Evolutionary conservation across 345 rosid genomes (phyloP).

Genomic region (Boechera stricta): DNA sequence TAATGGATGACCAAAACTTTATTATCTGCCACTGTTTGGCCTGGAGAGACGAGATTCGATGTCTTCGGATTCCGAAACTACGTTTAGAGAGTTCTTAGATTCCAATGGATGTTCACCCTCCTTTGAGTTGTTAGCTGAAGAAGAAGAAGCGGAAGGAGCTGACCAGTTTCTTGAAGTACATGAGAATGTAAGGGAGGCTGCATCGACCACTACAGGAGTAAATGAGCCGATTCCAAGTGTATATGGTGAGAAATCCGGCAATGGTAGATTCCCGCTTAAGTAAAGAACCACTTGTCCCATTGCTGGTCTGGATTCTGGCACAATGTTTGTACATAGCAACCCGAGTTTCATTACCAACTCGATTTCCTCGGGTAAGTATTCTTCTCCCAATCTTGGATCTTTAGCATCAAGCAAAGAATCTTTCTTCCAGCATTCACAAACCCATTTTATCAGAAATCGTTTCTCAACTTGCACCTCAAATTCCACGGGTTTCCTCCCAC

Average conservation of each 20-base stretch:
- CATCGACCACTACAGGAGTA: slow-evolving; percentile 42
- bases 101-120: slow-evolving; percentile 16
- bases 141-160: slow-evolving; percentile 26
- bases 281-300: slow-evolving; percentile 46
- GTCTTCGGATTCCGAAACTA: slow-evolving; percentile 25
- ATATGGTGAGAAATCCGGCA: slow-evolving; percentile 39
- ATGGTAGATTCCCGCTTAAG: slow-evolving; percentile 27
- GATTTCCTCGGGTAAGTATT: slow-evolving; percentile 41
- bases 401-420: slow-evolving; percentile 44
- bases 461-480: slow-evolving; percentile 28
- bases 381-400: slow-evolving; percentile 47
- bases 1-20: background rate
- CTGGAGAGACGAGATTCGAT: slow-evolving; percentile 16
- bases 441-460: slow-evolving; percentile 48
- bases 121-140: slow-evolving; percentile 24
- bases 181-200: slow-evolving; percentile 22
- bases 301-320: slow-evolving; percentile 48
- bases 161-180: slow-evolving; percentile 28
- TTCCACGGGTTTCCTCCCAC: slow-evolving; percentile 58
- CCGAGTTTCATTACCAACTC: slow-evolving; percentile 55
- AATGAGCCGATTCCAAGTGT: slow-evolving; percentile 42
- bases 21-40: slow-evolving; percentile 11
- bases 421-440: slow-evolving; percentile 46
- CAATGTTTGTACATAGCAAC: slow-evolving; percentile 49
- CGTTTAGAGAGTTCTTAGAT: slow-evolving; percentile 14